Evolutionary conservation across 1,284 basidiomycete genomes (phyloP).

Genomic region (Rhodotorula sp.): DNA sequence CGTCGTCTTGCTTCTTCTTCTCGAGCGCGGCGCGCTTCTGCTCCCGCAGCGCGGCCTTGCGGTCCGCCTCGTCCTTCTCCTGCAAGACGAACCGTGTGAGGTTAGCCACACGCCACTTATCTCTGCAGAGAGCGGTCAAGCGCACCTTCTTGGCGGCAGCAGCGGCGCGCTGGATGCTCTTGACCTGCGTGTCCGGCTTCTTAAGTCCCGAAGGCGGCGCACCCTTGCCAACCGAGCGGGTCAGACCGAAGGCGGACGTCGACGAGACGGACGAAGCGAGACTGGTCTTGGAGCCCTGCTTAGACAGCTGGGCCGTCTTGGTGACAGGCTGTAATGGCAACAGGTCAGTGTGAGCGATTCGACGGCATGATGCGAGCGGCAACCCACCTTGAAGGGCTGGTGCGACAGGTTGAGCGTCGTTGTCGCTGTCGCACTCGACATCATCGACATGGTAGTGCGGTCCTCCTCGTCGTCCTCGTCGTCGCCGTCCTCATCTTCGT

Average conservation of each 20-base stretch:
- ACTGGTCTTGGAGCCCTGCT: constrained; percentile 20
- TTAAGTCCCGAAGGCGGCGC: constrained; percentile 47
- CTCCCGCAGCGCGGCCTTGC: constrained; percentile 69
- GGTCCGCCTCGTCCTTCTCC: constrained; percentile 83
- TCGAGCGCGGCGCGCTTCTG: constrained; percentile 71
- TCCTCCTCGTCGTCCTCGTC: constrained; percentile 20
- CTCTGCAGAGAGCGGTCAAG: neutral
- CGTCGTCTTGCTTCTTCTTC: constrained; percentile 52
- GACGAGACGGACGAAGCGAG: constrained; percentile 35
- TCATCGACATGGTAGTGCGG: constrained; percentile 20
- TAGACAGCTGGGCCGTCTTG: constrained; percentile 6
- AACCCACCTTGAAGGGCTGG: constrained; percentile 24
- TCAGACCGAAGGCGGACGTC: constrained; percentile 18
- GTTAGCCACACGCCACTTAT: neutral
- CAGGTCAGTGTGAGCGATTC: neutral
- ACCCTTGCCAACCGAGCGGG: constrained; percentile 19
- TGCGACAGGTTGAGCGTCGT: constrained; percentile 18
- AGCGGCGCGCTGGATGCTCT: constrained; percentile 78
- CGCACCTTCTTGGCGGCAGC: constrained; percentile 78
- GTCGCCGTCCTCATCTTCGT: constrained; percentile 14
- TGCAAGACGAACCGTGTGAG: constrained; percentile 48
- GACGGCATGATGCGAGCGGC: neutral
- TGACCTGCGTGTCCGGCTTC: constrained; percentile 57
- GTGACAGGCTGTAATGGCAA: constrained; percentile 15
- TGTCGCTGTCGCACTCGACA: constrained; percentile 10